These are phyloP conservation scores for Obba rivulosa DNA, from an alignment of 768 basidiomycete genomes.

Conservation along the genomic window DNA sequence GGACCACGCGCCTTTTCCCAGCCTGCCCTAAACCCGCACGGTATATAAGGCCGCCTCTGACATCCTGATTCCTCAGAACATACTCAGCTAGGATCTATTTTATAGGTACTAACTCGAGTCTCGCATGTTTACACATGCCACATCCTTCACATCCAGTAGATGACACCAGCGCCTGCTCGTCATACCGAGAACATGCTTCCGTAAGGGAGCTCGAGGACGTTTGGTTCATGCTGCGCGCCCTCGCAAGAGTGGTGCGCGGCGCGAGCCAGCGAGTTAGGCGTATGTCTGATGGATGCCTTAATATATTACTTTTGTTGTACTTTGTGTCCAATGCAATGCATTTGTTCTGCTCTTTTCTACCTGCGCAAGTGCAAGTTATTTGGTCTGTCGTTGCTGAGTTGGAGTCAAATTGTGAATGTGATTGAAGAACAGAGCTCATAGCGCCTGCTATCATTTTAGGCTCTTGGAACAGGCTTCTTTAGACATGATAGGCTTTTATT, in stretches of 20 bases:
- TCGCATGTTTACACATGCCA: slow-evolving; percentile 41
- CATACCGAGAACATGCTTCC: slow-evolving; percentile 34
- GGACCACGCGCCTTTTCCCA: background rate
- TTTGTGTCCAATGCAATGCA: too few species aligned
- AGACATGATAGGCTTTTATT: too few species aligned
- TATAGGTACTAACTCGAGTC: slow-evolving; percentile 38
- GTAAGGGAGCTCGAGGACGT: slow-evolving; percentile 32
- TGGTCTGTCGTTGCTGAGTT: too few species aligned
- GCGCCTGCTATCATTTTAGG: too few species aligned
- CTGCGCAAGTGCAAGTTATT: too few species aligned
- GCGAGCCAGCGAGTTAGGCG: slow-evolving; percentile 33
- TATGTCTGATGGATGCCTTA: slow-evolving; percentile 37
- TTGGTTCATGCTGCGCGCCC: slow-evolving; percentile 22
- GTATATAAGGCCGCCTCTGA: slow-evolving; percentile 12
- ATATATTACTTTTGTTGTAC: background rate
- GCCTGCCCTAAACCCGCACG: slow-evolving; percentile 4
- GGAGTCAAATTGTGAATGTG: too few species aligned
- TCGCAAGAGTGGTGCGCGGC: slow-evolving; percentile 18
- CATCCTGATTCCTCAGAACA: slow-evolving; percentile 31
- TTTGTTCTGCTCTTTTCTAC: too few species aligned
- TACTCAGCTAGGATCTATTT: slow-evolving; percentile 34
- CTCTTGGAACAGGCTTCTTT: too few species aligned
- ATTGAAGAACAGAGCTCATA: too few species aligned
- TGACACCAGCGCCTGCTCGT: slow-evolving; percentile 33
- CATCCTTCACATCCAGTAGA: slow-evolving; percentile 36